phyloP scores from a whole-genome alignment of 1,284 basidiomycete genomes.

The Malassezia arunalokei region DNA sequence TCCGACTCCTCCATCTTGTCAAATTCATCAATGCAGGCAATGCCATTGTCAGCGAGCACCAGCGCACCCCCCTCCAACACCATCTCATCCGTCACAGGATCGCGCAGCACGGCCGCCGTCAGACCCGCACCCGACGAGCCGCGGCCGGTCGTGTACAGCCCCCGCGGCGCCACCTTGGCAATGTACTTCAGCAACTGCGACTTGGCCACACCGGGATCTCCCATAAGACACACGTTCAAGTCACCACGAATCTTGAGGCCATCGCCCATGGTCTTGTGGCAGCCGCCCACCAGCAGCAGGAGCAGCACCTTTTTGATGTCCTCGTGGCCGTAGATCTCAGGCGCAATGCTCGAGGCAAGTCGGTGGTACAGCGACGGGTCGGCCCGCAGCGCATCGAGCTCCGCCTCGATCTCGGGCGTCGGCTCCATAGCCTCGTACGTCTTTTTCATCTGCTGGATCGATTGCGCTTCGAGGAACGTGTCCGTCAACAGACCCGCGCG shows the following conservation, averaged over 20 bases:
- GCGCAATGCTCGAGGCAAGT: constrained; percentile 68
- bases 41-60: constrained; percentile 95
- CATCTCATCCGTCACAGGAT: constrained; percentile 99
- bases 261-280: constrained; percentile 84
- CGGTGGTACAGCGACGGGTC: constrained; percentile 72
- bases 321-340: constrained; percentile 94
- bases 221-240: constrained; percentile 96
- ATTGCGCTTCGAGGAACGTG: constrained; percentile 85
- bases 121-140: constrained; percentile 96
- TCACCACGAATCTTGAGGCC: constrained; percentile 99
- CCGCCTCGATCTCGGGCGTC: constrained; percentile 67
- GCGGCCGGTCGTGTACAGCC: constrained; percentile 94
- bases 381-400: constrained; percentile 59
- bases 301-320: constrained; percentile 98
- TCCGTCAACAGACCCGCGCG: constrained; percentile 92
- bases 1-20: constrained; percentile 99
- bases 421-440: constrained; percentile 89
- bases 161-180: constrained; percentile 90
- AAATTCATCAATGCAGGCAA: constrained; percentile 99
- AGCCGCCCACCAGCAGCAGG: constrained; percentile 83
- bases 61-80: constrained; percentile 96
- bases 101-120: constrained; percentile 96
- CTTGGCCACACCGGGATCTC: constrained; percentile 98
- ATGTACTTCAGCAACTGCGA: constrained; percentile 97
- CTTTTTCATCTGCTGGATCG: constrained; percentile 89